Conservation (phyloP, 2,329 filamentous ascomycete species). For the Pseudogymnoascus sp. region DNA sequence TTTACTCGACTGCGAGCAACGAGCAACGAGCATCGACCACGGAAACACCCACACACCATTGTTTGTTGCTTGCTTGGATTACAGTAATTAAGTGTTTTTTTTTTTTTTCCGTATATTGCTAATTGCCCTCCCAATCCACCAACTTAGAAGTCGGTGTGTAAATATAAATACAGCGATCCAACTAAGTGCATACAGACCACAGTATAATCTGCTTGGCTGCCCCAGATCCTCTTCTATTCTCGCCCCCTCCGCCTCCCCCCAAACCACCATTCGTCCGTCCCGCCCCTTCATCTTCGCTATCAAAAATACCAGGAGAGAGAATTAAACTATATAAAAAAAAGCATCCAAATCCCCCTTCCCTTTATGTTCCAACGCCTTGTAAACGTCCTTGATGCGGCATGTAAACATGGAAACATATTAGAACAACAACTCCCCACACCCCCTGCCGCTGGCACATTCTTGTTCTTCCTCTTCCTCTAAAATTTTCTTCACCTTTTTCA, state of each 20-base stretch:
- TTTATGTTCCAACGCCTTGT: constrained; percentile 6
- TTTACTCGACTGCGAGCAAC: too few species aligned
- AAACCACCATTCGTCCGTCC: background rate
- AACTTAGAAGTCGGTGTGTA: background rate
- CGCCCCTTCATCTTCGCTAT: background rate
- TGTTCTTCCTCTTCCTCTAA: background rate
- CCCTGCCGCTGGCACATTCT: background rate
- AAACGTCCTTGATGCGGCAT: constrained; percentile 8
- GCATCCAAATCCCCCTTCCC: background rate
- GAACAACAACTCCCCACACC: background rate
- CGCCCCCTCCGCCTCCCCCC: background rate
- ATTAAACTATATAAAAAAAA: constrained; percentile 7
- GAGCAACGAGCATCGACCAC: too few species aligned
- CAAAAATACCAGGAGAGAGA: background rate
- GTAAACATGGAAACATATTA: constrained; percentile 9
- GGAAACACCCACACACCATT: too few species aligned
- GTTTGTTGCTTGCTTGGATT: background rate
- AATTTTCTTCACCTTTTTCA: background rate
- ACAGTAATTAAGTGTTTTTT: background rate
- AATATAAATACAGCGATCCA: background rate
- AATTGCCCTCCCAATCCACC: background rate
- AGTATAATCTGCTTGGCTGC: background rate
- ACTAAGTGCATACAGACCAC: background rate
- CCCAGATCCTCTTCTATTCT: background rate
- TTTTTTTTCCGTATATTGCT: background rate